Conservation (phyloP, 306 rosid genomes). For the Quillaja saponaria region DNA sequence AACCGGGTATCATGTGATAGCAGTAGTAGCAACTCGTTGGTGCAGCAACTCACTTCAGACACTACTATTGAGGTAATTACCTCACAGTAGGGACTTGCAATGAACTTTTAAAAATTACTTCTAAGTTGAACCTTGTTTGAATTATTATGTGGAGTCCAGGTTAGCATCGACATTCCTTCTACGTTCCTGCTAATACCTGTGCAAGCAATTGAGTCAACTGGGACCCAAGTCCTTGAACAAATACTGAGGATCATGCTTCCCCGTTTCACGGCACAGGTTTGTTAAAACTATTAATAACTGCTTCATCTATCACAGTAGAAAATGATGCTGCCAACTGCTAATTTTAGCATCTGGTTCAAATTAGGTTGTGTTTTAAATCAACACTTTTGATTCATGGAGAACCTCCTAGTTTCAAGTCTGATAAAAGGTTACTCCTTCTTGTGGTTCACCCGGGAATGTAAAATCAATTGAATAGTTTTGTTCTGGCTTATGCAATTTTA, state of each 20-base stretch:
- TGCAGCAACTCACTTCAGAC: constrained; percentile 76
- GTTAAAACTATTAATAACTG: constrained; percentile 21
- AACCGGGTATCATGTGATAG: constrained; percentile 77
- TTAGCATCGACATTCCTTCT: constrained; percentile 78
- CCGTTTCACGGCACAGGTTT: constrained; percentile 85
- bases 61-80: constrained; percentile 73
- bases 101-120: too few species aligned
- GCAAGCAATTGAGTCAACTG: constrained; percentile 87
- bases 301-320: not conserved
- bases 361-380: not conserved
- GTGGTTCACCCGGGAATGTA: not conserved
- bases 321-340: not conserved
- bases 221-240: constrained; percentile 92
- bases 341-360: not conserved
- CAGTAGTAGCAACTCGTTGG: constrained; percentile 37
- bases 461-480: not conserved
- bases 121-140: not conserved
- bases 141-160: constrained; percentile 56
- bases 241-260: constrained; percentile 88
- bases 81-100: too few species aligned
- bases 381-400: not conserved
- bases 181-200: constrained; percentile 76
- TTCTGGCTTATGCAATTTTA: not conserved
- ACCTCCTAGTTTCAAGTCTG: not conserved
- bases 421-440: not conserved